phyloP scores from a whole-genome alignment of 305 asterid genomes.

The Rubia tinctorum region DNA sequence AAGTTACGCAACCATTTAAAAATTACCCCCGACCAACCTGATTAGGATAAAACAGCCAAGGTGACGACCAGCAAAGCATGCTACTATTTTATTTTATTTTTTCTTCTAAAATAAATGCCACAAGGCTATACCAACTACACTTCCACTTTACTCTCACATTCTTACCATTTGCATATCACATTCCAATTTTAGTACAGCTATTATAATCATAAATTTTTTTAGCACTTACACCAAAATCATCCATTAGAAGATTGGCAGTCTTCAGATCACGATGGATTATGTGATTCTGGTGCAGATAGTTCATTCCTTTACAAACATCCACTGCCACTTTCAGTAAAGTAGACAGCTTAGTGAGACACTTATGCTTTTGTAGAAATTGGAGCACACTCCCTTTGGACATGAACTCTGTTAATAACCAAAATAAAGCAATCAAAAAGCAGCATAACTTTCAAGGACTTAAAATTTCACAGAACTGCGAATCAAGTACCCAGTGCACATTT shows the following conservation, averaged over 20 bases:
- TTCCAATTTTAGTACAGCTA: not conserved
- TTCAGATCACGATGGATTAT: conserved; percentile 47
- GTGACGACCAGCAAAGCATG: not conserved
- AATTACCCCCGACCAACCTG: not conserved
- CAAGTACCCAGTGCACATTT: too few relatives aligned
- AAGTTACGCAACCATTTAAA: not conserved
- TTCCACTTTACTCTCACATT: not conserved
- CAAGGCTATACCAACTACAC: conserved; percentile 2
- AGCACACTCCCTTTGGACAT: conserved; percentile 47
- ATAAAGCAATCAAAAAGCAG: not conserved
- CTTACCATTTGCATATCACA: not conserved
- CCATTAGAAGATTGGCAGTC: conserved; percentile 54
- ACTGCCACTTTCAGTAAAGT: conserved; percentile 39
- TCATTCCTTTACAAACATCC: conserved; percentile 49
- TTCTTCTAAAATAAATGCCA: not conserved
- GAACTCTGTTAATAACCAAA: conserved; percentile 29
- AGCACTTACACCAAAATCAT: conserved; percentile 50
- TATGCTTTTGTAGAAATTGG: conserved; percentile 35
- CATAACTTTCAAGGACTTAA: not conserved
- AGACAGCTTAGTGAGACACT: conserved; percentile 38
- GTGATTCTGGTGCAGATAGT: conserved; percentile 49
- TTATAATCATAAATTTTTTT: not conserved
- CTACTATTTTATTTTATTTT: not conserved
- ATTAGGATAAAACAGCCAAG: not conserved
- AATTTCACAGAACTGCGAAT: not conserved